These are phyloP conservation scores for Colletotrichum filicis DNA, from an alignment of 2,329 filamentous ascomycete species.

Conservation along the genomic window DNA sequence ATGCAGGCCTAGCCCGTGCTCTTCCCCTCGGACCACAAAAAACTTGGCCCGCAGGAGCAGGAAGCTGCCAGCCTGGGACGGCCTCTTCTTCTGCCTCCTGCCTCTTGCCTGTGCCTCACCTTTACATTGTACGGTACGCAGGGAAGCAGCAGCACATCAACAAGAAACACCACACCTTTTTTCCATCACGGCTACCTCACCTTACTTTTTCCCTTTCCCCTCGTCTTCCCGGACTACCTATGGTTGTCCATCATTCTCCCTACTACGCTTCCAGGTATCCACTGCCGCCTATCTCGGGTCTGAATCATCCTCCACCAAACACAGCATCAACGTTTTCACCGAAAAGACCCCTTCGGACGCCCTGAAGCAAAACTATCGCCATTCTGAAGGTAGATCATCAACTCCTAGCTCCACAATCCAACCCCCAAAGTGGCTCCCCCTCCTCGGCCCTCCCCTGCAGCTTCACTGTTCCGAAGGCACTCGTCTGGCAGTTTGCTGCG, in stretches of 20 bases:
- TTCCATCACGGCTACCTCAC: neutral
- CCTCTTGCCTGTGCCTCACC: too few species aligned
- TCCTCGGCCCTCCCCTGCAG: neutral
- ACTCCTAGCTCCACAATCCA: constrained; percentile 30
- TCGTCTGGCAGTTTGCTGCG: neutral
- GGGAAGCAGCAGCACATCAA: neutral
- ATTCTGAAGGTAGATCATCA: constrained; percentile 35
- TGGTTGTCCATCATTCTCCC: neutral
- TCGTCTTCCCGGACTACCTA: neutral
- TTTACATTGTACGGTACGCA: neutral
- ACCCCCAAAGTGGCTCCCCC: neutral
- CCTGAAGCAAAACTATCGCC: constrained; percentile 31
- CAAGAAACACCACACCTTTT: neutral
- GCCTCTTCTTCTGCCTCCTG: neutral
- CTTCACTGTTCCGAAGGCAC: neutral
- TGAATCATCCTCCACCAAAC: neutral
- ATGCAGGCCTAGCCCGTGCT: neutral
- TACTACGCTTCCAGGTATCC: neutral
- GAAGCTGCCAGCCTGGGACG: neutral
- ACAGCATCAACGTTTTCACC: neutral
- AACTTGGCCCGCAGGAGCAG: constrained; percentile 4
- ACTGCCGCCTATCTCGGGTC: neutral
- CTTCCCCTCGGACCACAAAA: neutral
- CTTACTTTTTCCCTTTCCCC: neutral
- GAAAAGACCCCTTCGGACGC: neutral